phyloP scores from a whole-genome alignment of 2,329 filamentous ascomycete species.

The Lasiodiplodia theobromae region DNA sequence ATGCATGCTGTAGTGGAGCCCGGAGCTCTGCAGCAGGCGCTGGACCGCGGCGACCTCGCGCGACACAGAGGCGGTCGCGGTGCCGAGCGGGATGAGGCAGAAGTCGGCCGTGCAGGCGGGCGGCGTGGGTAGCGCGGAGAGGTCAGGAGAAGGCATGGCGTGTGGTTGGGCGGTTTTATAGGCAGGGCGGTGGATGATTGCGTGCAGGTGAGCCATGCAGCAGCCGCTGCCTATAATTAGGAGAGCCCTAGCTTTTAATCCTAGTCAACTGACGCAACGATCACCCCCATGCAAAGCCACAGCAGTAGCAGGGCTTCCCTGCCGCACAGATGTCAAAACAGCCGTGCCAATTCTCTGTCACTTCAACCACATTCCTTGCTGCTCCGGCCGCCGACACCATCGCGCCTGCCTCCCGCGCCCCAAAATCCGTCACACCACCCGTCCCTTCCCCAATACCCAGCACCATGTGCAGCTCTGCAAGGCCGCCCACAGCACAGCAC shows the following conservation, averaged over 20 bases:
- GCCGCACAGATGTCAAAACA: constrained; percentile 19
- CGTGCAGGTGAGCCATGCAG: not conserved
- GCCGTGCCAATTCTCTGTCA: constrained; percentile 22
- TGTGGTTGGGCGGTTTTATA: constrained; percentile 4
- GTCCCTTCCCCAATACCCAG: constrained; percentile 14
- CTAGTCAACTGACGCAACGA: not conserved
- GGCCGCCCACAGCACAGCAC: constrained; percentile 19
- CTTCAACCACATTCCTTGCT: constrained; percentile 25
- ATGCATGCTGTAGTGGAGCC: constrained; percentile 87
- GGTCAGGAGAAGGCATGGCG: constrained; percentile 30
- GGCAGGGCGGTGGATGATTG: not conserved
- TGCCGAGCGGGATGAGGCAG: constrained; percentile 82
- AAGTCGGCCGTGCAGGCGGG: constrained; percentile 85
- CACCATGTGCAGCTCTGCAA: constrained; percentile 35
- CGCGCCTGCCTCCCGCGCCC: constrained; percentile 19
- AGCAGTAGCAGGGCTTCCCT: not conserved
- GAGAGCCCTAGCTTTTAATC: not conserved
- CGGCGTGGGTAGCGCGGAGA: constrained; percentile 62
- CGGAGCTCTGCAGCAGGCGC: constrained; percentile 79
- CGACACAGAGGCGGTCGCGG: constrained; percentile 58
- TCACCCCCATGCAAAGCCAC: not conserved
- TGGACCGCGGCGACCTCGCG: constrained; percentile 87
- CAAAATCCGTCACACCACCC: constrained; percentile 22
- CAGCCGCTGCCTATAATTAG: constrained; percentile 10
- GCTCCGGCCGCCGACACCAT: constrained; percentile 23